A percentile compares a stretch with the other conserved stretches of the same genome.
phyloP scores from a whole-genome alignment of 768 basidiomycete genomes.

The Lactarius hengduanensis region DNA sequence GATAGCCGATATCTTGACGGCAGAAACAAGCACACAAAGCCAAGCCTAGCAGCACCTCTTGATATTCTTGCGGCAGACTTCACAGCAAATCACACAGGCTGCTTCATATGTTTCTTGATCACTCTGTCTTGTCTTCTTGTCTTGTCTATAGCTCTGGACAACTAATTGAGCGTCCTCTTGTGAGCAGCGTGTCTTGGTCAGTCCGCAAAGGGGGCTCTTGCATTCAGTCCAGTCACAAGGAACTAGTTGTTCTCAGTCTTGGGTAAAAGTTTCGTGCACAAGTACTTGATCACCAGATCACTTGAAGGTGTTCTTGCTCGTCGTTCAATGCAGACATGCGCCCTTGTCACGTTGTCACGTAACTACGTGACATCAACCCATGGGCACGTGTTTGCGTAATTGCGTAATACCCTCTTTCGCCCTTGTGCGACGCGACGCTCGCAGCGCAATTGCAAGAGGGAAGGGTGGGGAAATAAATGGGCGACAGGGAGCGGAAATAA shows the following conservation, averaged over 20 bases:
- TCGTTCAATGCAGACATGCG: constrained; percentile 23
- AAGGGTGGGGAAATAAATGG: constrained; percentile 10
- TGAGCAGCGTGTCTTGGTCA: constrained; percentile 14
- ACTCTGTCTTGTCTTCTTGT: constrained; percentile 25
- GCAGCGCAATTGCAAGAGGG: not conserved
- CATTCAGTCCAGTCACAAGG: constrained; percentile 25
- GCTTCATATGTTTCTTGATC: constrained; percentile 20
- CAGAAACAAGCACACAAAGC: constrained; percentile 23
- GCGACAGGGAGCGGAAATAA: constrained; percentile 4
- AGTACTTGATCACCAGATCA: constrained; percentile 16
- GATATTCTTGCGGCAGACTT: constrained; percentile 17
- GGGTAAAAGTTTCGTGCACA: constrained; percentile 16
- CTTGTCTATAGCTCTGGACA: constrained; percentile 22
- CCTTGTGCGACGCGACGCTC: not conserved
- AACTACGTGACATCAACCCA: constrained; percentile 22
- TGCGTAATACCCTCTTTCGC: not conserved
- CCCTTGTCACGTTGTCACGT: constrained; percentile 27
- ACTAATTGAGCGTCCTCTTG: constrained; percentile 17
- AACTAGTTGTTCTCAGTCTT: constrained; percentile 15
- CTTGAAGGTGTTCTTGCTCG: constrained; percentile 27
- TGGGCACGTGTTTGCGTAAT: constrained; percentile 18
- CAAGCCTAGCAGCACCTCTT: constrained; percentile 18
- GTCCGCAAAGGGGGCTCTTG: constrained; percentile 16
- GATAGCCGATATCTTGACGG: constrained; percentile 11
- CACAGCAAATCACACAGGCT: constrained; percentile 21